phyloP scores from a whole-genome alignment of 352 stramenopile genomes.

The Globisporangium recalcitrans region DNA sequence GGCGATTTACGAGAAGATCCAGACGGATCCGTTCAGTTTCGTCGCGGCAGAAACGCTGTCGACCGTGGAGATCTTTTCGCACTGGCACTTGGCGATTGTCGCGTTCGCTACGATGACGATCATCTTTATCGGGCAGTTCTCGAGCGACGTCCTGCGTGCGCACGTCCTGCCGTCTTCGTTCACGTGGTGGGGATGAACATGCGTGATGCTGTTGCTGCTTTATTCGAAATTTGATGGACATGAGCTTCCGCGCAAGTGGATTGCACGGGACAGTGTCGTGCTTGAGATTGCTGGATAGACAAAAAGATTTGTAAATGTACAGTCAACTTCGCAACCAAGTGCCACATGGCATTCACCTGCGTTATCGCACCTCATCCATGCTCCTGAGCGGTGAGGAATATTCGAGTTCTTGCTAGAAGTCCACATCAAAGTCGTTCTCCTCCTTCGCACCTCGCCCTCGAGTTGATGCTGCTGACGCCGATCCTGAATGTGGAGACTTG shows the following conservation, averaged over 20 bases:
- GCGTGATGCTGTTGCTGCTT: neutral
- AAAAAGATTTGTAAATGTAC: neutral
- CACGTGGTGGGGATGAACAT: constrained; percentile 30
- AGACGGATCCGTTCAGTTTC: constrained; percentile 85
- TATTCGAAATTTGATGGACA: neutral
- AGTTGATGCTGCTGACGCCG: neutral
- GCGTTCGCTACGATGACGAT: constrained; percentile 78
- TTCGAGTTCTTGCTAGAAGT: constrained; percentile 28
- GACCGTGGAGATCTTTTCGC: constrained; percentile 77
- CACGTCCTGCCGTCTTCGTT: constrained; percentile 65
- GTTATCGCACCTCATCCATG: too few species aligned
- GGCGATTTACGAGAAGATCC: constrained; percentile 73
- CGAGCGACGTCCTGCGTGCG: constrained; percentile 54
- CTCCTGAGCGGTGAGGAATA: too few species aligned
- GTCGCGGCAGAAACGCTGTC: constrained; percentile 81
- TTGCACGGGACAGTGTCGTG: neutral
- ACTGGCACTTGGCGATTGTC: constrained; percentile 68
- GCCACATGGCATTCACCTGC: too few species aligned
- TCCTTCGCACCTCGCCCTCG: constrained; percentile 18
- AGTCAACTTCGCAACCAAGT: too few species aligned
- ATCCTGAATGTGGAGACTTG: neutral
- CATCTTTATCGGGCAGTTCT: constrained; percentile 82
- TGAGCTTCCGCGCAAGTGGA: neutral
- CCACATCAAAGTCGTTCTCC: constrained; percentile 56
- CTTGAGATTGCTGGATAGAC: neutral